Conservation (phyloP, 139 green algal genomes). For the Tetratostichococcus sp. region DNA sequence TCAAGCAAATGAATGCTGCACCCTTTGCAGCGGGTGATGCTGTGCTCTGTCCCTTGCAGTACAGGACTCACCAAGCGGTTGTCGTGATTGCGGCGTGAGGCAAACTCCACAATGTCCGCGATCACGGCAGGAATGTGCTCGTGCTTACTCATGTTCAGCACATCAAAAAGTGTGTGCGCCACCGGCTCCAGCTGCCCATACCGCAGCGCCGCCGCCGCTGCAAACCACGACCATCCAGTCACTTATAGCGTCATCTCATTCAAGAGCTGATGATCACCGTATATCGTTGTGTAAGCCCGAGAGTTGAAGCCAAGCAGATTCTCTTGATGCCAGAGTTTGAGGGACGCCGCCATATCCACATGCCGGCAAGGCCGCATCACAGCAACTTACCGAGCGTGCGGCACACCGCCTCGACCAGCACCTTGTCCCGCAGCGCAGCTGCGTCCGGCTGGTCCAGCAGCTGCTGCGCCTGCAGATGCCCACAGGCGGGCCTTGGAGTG, state of each 20-base stretch:
- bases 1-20: neutral
- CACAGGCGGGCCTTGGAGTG: too few species aligned
- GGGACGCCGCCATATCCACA: too few species aligned
- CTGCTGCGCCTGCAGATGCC: conserved; percentile 21
- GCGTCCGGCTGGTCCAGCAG: conserved; percentile 34
- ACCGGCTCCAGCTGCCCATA: conserved; percentile 63
- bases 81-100: conserved; percentile 42
- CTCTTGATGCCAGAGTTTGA: too few species aligned
- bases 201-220: conserved; percentile 34
- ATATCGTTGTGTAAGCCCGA: too few species aligned
- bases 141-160: conserved; percentile 59
- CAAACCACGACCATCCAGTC: too few species aligned
- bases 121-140: conserved; percentile 64
- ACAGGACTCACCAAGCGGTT: conserved; percentile 39
- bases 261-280: too few species aligned
- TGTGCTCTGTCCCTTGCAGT: neutral
- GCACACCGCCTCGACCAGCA: conserved; percentile 16
- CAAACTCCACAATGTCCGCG: conserved; percentile 47
- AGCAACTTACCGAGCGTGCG: conserved; percentile 36
- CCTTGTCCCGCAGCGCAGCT: conserved; percentile 18
- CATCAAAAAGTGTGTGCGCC: conserved; percentile 45
- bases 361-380: too few species aligned
- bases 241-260: too few species aligned
- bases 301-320: too few species aligned
- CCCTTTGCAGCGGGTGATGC: too few species aligned